Base-by-base conservation (phyloP, 2,329 filamentous ascomycete genomes). In the Chrysoporthe deuterocubensis region DNA sequence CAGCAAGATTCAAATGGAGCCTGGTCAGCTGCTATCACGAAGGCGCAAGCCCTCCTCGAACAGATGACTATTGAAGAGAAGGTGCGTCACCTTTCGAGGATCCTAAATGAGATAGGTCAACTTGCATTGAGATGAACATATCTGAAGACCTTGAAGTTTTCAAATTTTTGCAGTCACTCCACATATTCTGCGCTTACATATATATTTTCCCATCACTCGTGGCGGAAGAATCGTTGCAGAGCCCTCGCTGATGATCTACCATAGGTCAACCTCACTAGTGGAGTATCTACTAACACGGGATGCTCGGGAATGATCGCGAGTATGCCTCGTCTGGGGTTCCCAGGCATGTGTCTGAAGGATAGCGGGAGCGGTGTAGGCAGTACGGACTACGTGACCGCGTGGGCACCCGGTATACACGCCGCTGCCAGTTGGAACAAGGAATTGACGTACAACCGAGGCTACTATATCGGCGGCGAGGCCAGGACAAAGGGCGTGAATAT, bases 211-310 rank as follows among this genome's bases (percentile, higher is more conserved):
- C 18, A n/a, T 5, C 14, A 13, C 32, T 37, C 14, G 2, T 18
- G 18, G 54, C 7, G 7, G 14, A 37, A 37, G 4, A 37, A 11
- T 4, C 11, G 13, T 34, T 11, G 3, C 52, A 14, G 3, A 11
- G 26, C 32, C 18, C 32, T 37, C 2, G 6, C 54, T 40, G 16
- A 57, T 6, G 2, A 13, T 3, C 13, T 32, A 5, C 14, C 26
- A 2, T 26, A 93, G 78, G 89, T 93, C 74, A 93, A 93, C 75
- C 77, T 94, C 70, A 93, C 91, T 4, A 93, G 90, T 6, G 90
- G 91, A 6, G 43, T 46, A n/a, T 34, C 8, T 14, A 11, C 26
- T 21, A 1, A 21, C 71, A 86, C 87, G 62, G 90, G 90, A 74
- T 90, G 78, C 72, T 72, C 79, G 65, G 79, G 79, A 18, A 76